Evolutionary conservation across 148 eudicot genomes (phyloP), one percentile per base, ranked within the genome.

Genomic region (Nepenthes gracilis): DNA sequence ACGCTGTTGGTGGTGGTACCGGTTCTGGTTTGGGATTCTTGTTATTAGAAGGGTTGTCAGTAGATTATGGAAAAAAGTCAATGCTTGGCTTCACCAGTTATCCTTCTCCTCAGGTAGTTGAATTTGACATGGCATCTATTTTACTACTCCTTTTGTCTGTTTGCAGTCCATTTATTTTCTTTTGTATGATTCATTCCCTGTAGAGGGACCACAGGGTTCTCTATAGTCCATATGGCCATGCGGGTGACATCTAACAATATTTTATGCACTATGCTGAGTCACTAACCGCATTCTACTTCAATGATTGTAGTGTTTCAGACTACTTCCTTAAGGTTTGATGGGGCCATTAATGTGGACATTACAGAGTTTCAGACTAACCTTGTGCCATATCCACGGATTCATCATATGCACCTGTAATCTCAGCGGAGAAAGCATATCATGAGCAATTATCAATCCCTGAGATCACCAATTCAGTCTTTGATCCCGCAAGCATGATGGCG

Each of bases 31-130:
- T 81, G 51, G 85, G 85, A 6, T 81, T 80, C 61, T 68, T 81
- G 66, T 68, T 81, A 63, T 63, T 81, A 56, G 85, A 81, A 65
- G 80, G 85, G 51, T 63, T 81, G 14, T 81, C 85, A 9, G 82
- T 81, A 2, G 85, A 81, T 43, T 81, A 81, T 48, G 85, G 85
- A 37, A 81, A 81, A 73, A 81, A 81, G 63, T 81, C 85, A 23
- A 77, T 77, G 76, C 82, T 81, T 32, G 82, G 85, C 6, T 81
- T 81, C 65, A 81, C 82, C 75, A 81, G 77, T 12, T 81, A 72
- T 55, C 85, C 85, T 62, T 81, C 85, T 23, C 95, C 95, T 37
- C 95, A 87, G 83, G 91, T 82, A 47, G 64, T 47, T 70, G 60
- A 8, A 35, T 43, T 66, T 54, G 5, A 13, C n/a, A 12, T 6